Evolutionary conservation across 208 protist species (phyloP), one percentile per base, ranked within the genome.

Genomic region (Trypanosoma rangeli): DNA sequence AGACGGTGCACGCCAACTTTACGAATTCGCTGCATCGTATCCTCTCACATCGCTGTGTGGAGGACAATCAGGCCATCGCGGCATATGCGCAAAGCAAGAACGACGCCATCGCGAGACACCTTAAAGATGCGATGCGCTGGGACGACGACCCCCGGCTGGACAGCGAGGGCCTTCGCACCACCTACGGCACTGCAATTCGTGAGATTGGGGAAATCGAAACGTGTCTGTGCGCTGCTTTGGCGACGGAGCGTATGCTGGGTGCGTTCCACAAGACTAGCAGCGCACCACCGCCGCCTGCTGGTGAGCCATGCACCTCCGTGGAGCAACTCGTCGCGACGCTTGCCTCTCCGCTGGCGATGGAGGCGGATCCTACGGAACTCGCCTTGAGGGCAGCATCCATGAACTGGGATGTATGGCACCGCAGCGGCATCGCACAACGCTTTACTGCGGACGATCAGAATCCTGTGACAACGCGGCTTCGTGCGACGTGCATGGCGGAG

Each of bases 401-500:
- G 16, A 37, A 44, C 5, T 78, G 61, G 68, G 54, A 59, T 53
- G 5, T 70, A 31, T 70, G 74, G 68, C 58, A 67, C 20, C 77
- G 48, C 9, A 60, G 70, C 16, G 60, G 65, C 35, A 55, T 68
- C n/a, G 31, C 33, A 16, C 24, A 68, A 22, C 59, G 48, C 16
- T 75, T 71, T 60, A 55, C 20, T 8, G 65, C 59, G 12, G 22
- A 56, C 26, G 61, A 74, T 26, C 80, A 72, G 31, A 24, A 42
- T 39, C 58, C 74, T 42, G 59, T 75, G 58, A 70, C 85, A 35
- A 75, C 76, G 58, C 66, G 65, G 29, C 74, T 82, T 33, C 84
- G 86, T 9, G 68, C 89, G n/a, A 92, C 84, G 26, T 94, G 89
- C 64, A 79, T 92, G 74, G 89, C 89, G 13, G 86, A 94, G 64